Evolutionary conservation across 345 rosid species (phyloP), one percentile per base, ranked within the genome.

Genomic region (Rhodomyrtus tomentosa): DNA sequence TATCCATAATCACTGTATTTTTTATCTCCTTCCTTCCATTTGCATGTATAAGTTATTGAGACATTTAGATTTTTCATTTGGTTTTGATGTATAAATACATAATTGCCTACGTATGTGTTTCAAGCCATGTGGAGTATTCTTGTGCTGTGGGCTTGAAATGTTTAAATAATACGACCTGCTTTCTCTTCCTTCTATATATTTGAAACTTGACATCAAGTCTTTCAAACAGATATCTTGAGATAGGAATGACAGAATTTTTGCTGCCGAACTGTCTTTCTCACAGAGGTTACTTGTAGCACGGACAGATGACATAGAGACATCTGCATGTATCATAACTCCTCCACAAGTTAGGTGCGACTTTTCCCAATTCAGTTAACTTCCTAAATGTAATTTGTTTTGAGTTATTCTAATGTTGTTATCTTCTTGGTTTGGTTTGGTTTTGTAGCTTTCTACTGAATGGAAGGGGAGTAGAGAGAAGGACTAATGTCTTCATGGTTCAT

Each of bases 381-480:
- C 50, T 80, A 55, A 86, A 50, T 58, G 49, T 36, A 36, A 27
- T 82, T 25, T 20, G n/a, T 82, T 86, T 86, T 24, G 54, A 85
- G 55, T 84, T 86, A 36, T 68, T 24, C 52, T 80, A 4, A 59
- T 55, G 68, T 62, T 59, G 84, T 85, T 85, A 40, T 87, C 53
- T 80, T 88, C 50, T 82, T 76, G 58, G 58, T 51, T 85, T 76
- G 58, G 58, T 51, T 85, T 62, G 40, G 8, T 62, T 82, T 42
- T 86, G 88, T 88, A 97, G 99, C 92, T 93, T 97, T 87, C 90
- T 97, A 54, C 49, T 95, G 72, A 97, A 97, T 82, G 99, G 99
- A 84, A 95, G 89, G 84, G 93, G 88, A 85, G 93, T 97, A 10
- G 93, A 94, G 50, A 90, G 90, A 87, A 95, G 99, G 89, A 93